Evolutionary conservation across 2,329 filamentous ascomycete species (phyloP).

Genomic region (Whalleya microplaca): DNA sequence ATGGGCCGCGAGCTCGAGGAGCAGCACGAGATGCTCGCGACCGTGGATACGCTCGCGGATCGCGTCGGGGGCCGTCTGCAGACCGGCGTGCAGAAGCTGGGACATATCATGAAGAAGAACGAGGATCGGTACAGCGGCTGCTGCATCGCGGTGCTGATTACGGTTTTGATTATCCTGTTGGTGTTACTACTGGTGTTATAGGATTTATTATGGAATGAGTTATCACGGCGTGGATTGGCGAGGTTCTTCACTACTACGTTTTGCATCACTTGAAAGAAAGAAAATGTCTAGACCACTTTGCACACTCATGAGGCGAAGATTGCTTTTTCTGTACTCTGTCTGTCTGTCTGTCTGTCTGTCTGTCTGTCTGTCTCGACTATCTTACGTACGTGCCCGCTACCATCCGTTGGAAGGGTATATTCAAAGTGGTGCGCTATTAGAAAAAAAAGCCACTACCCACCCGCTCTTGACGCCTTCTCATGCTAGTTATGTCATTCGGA

Average conservation of each 20-base stretch:
- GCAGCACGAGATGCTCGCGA: constrained; percentile 85
- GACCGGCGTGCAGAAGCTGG: constrained; percentile 84
- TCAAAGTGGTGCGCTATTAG: constrained; percentile 4
- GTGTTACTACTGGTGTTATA: constrained; percentile 73
- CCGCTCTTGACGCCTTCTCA: constrained; percentile 25
- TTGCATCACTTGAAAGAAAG: too few species aligned
- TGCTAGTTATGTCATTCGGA: constrained; percentile 28
- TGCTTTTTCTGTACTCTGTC: neutral
- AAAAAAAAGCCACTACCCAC: constrained; percentile 13
- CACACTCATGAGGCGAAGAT: neutral
- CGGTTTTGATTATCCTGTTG: constrained; percentile 84
- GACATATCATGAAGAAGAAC: constrained; percentile 82
- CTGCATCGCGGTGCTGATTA: constrained; percentile 87
- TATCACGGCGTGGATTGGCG: neutral
- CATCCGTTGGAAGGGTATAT: constrained; percentile 21
- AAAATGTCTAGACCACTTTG: too few species aligned
- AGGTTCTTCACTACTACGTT: too few species aligned
- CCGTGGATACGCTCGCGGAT: constrained; percentile 83
- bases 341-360: neutral
- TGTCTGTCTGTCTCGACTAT: neutral
- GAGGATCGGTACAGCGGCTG: constrained; percentile 88
- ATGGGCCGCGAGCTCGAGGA: constrained; percentile 98
- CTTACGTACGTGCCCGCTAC: neutral
- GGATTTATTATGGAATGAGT: constrained; percentile 2
- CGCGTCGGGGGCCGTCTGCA: constrained; percentile 84